A percentile compares a stretch with the other conserved stretches of the same genome.
phyloP scores from a whole-genome alignment of 306 rosid genomes.

The Medicago ruthenica region DNA sequence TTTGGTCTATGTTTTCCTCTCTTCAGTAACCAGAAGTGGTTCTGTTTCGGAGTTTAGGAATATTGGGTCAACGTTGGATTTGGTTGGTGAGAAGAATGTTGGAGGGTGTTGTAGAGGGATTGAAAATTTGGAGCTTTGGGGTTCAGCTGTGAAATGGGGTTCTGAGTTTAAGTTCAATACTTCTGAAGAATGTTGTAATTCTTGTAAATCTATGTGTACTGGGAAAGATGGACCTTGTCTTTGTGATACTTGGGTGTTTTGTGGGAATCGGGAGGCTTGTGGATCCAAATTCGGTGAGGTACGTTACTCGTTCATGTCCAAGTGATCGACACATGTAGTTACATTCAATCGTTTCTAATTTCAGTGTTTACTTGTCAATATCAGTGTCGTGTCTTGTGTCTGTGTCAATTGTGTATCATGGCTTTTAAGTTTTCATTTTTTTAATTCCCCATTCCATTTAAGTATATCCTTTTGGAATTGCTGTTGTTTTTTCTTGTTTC shows the following conservation, averaged over 20 bases:
- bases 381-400: background rate
- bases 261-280: constrained; percentile 75
- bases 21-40: constrained; percentile 42
- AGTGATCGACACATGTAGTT: background rate
- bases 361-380: background rate
- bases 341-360: background rate
- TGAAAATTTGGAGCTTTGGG: constrained; percentile 88
- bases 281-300: constrained; percentile 92
- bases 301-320: constrained; percentile 17
- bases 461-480: background rate
- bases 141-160: constrained; percentile 93
- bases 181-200: constrained; percentile 74
- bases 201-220: constrained; percentile 87
- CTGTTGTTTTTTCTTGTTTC: background rate
- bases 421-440: background rate
- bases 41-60: constrained; percentile 33
- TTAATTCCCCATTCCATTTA: background rate
- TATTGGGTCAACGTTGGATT: constrained; percentile 20
- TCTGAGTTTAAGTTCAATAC: constrained; percentile 79
- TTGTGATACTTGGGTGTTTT: constrained; percentile 89
- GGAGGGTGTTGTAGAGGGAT: constrained; percentile 77
- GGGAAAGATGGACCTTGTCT: constrained; percentile 90
- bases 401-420: background rate
- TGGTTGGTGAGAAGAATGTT: constrained; percentile 37
- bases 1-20: constrained; percentile 63